A percentile compares a stretch with the other conserved stretches of the same genome.
phyloP scores from a whole-genome alignment of 192 early-diverging fungal genomes.

The Polychytrium aggregatum region DNA sequence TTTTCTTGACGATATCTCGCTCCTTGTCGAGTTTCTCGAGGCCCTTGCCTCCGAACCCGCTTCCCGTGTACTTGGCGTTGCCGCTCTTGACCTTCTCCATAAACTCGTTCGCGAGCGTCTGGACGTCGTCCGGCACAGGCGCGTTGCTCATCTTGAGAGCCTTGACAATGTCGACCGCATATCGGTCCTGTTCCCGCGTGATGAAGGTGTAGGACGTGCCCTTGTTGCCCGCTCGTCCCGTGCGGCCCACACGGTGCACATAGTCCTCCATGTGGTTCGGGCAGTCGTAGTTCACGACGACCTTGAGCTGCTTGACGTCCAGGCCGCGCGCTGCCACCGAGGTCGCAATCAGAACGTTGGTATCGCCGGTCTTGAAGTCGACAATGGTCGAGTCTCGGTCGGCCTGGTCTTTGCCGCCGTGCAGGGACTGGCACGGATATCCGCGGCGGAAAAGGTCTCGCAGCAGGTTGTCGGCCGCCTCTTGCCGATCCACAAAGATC shows the following conservation, averaged over 20 bases:
- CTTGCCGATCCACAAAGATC: slow-evolving; percentile 94
- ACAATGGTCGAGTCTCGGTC: slow-evolving; percentile 74
- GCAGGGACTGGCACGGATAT: slow-evolving; percentile 88
- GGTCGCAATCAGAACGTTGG: slow-evolving; percentile 88
- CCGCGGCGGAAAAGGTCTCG: slow-evolving; percentile 70
- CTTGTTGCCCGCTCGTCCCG: slow-evolving; percentile 95
- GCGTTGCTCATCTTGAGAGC: slow-evolving; percentile 68
- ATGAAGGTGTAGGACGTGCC: slow-evolving; percentile 96
- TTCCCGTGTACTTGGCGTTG: slow-evolving; percentile 51
- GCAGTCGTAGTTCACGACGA: slow-evolving; percentile 94
- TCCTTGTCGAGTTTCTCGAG: slow-evolving; percentile 89
- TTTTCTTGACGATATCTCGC: slow-evolving; percentile 75
- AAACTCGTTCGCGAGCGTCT: slow-evolving; percentile 65
- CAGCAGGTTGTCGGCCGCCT: slow-evolving; percentile 83
- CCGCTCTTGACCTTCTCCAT: slow-evolving; percentile 71
- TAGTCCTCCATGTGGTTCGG: slow-evolving; percentile 99
- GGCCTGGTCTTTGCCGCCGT: slow-evolving; percentile 81
- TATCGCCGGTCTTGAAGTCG: slow-evolving; percentile 87
- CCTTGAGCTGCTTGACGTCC: slow-evolving; percentile 85
- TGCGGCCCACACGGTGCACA: slow-evolving; percentile 95
- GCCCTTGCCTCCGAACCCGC: slow-evolving; percentile 95
- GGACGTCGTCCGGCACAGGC: slow-evolving; percentile 63
- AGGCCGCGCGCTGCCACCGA: slow-evolving; percentile 91
- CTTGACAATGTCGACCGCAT: slow-evolving; percentile 70
- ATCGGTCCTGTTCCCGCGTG: slow-evolving; percentile 85